Evolutionary conservation across 441 rosid species (phyloP), one percentile per base, ranked within the genome.

Genomic region (Jatropha podagrica): DNA sequence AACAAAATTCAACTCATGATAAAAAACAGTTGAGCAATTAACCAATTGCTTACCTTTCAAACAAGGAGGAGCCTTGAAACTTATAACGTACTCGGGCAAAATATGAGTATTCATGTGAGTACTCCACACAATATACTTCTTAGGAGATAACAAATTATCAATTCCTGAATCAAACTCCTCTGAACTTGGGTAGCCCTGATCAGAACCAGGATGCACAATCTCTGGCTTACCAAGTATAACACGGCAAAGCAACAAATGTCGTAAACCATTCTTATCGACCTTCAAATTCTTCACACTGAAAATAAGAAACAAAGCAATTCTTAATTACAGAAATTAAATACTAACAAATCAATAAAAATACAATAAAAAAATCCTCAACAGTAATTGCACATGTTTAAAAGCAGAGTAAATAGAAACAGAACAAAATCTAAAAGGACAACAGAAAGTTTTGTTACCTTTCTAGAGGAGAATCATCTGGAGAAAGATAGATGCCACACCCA

Each of bases 41-140:
- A 62, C 8, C 7, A 55, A 62, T 76, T 56, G 26, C 79, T 66
- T 82, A 87, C 96, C 90, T 67, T 75, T 81, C 76, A 81, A 81
- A 84, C 82, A 74, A 32, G 74, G 59, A 26, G 96, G 88, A 72
- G 87, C 85, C 72, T 79, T 86, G 81, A 92, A 80, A 78, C 91
- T 89, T 62, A 95, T 75, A 3, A 90, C 73, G 72, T 80, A 91
- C 78, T 92, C 91, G 0, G 93, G 97, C 72, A 85, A 83, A 73
- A 91, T 81, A 66, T 89, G 89, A 42, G 90, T 86, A 79, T 94
- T 94, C 88, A 87, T 79, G 73, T 85, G 85, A 23, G 88, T 85
- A 55, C 84, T 90, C 97, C 97, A 91, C n/a, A 94, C 68, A 11
- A 94, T 86, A 77, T 87, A 91, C 84, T 81, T 90, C 54, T 62